Conservation (phyloP, 2,329 filamentous ascomycete genomes). For the Eutypa lata region DNA sequence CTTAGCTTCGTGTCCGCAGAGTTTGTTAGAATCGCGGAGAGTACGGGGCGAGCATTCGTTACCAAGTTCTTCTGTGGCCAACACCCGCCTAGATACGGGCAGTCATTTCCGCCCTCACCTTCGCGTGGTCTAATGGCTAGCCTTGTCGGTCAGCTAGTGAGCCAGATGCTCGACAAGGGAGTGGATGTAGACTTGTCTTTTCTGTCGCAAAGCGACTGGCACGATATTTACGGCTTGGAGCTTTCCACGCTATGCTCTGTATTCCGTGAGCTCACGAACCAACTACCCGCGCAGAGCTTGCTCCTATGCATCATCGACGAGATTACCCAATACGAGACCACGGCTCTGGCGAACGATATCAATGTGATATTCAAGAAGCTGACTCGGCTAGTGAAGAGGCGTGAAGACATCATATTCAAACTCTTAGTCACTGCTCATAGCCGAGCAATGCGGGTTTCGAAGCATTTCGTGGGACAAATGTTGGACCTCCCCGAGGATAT, state of each 20-base stretch:
- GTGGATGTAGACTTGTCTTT: conserved; percentile 6
- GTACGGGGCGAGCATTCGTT: conserved; percentile 5
- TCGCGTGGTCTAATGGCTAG: conserved; percentile 6
- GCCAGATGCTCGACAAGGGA: conserved; percentile 6
- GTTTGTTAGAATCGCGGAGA: conserved; percentile 2
- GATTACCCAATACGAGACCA: conserved; percentile 9
- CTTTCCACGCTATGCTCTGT: conserved; percentile 7
- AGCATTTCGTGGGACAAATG: conserved; percentile 8
- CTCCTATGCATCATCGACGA: conserved; percentile 15
- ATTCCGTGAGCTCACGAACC: conserved; percentile 7
- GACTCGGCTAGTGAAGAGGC: not conserved
- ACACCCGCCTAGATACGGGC: conserved; percentile 4
- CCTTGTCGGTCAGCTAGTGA: conserved; percentile 11
- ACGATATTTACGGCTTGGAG: conserved; percentile 1
- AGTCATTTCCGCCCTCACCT: not conserved
- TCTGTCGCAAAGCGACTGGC: conserved; percentile 5
- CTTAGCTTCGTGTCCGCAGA: conserved; percentile 11
- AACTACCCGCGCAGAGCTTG: conserved; percentile 5
- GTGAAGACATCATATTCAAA: conserved; percentile 11
- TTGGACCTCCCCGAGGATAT: conserved; percentile 7
- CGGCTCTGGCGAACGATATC: conserved; percentile 2
- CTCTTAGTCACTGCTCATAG: conserved; percentile 10
- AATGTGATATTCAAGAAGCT: conserved; percentile 6
- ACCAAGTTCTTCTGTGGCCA: conserved; percentile 14
- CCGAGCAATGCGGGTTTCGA: conserved; percentile 6